Base-by-base conservation (phyloP, 2,329 filamentous ascomycete species). In the Neofusicoccum kwambonambiense region DNA sequence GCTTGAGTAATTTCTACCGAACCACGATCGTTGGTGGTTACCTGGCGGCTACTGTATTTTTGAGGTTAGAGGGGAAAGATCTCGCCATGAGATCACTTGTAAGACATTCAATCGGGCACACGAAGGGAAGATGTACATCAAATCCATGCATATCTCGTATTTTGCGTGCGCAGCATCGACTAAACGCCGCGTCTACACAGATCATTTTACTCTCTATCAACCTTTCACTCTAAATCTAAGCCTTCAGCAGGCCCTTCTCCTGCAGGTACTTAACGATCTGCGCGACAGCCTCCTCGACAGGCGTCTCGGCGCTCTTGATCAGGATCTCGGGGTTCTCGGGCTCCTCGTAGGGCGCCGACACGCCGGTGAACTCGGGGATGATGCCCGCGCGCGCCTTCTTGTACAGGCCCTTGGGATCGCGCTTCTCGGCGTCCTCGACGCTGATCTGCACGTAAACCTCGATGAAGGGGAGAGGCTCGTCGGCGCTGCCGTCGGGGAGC, bases 321-420 rank as follows among this genome's bases (percentile, higher is more conserved):
- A 90, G 89, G 70, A 99, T 90, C 83, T 99, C 95, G 1, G 95
- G 87, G 65, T 88, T 87, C 76, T 89, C 82, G 4, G 95, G 95
- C 67, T 88, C 91, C 86, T 99, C 95, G 77, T 99, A 99, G 1
- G 95, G 95, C 35, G 94, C 93, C 70, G 90, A 93, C 73, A 98
- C 92, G 64, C 95, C 95, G 1, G 95, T 99, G 77, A 99, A 99
- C 71, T 98, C 92, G 80, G 96, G 95, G 80, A 98, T 98, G 78
- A 96, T 88, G 50, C 95, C 95, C 60, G 91, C 89, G 50, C 94
- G 84, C 12, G 95, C 95, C 87, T 97, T 97, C 86, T 97, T 97
- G 82, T 99, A 99, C 67, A 98, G 82, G 4, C 94, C 95, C 87
- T 99, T 99, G 56, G 95, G 95, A 76, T 99, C 95, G 68, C 95